These are phyloP conservation scores for Pythium scleroteichum DNA, from an alignment of 352 stramenopile genomes.

Conservation along the genomic window DNA sequence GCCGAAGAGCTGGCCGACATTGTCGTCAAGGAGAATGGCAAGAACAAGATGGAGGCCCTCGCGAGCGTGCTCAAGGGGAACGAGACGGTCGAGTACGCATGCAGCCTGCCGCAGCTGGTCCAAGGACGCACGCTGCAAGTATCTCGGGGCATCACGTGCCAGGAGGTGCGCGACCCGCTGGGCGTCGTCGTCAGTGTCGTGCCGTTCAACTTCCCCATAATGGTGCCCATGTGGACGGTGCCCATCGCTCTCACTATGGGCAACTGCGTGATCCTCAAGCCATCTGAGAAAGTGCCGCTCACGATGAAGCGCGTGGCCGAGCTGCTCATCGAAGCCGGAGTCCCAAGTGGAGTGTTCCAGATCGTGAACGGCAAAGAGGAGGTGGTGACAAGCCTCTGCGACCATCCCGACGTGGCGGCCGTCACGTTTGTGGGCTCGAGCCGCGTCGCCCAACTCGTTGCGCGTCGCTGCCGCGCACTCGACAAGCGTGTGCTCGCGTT, in stretches of 20 bases:
- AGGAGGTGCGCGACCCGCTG: conserved; percentile 91
- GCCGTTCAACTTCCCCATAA: conserved; percentile 98
- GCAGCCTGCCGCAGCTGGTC: conserved; percentile 89
- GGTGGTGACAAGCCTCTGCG: conserved; percentile 91
- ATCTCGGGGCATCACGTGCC: conserved; percentile 92
- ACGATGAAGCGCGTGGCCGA: conserved; percentile 91
- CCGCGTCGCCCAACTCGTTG: conserved; percentile 92
- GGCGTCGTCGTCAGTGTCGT: conserved; percentile 93
- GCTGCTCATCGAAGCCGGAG: conserved; percentile 90
- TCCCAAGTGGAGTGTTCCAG: conserved; percentile 95
- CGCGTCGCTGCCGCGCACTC: conserved; percentile 83
- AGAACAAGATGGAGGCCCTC: conserved; percentile 97
- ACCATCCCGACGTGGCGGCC: conserved; percentile 84
- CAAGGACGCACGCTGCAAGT: conserved; percentile 89
- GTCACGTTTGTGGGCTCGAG: conserved; percentile 97
- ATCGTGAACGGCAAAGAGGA: conserved; percentile 94
- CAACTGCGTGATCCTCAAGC: conserved; percentile 98
- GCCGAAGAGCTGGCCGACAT: conserved; percentile 92
- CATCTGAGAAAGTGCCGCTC: conserved; percentile 95
- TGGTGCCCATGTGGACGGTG: conserved; percentile 98
- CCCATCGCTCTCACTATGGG: conserved; percentile 96
- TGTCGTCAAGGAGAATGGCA: conserved; percentile 95
- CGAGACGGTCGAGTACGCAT: conserved; percentile 98
- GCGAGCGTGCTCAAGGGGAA: conserved; percentile 97
- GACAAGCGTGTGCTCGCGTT: conserved; percentile 96